Percentiles rank a stretch among this genome's conserved stretches.
These are phyloP conservation scores for Saturnispora sekii DNA, from an alignment of 805 yeast genomes.

Conservation along the genomic window DNA sequence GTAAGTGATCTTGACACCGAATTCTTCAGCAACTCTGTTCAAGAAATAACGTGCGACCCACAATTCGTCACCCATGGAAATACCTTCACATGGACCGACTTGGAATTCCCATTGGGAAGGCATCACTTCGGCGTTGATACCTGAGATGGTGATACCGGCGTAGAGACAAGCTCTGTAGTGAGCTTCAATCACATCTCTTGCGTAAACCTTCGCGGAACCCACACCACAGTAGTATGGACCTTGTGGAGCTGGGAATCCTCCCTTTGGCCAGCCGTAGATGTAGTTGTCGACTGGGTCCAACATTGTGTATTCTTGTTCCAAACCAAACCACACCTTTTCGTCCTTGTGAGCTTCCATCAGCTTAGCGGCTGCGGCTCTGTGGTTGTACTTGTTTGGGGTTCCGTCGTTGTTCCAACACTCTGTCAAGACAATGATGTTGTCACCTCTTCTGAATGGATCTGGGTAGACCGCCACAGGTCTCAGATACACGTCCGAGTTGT, in stretches of 20 bases:
- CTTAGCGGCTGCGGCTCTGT: constrained; percentile 94
- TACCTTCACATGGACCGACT: constrained; percentile 97
- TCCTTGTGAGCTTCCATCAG: constrained; percentile 84
- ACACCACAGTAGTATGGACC: constrained; percentile 99
- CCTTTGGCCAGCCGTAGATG: constrained; percentile 98
- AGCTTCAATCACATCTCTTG: constrained; percentile 97
- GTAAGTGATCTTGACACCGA: constrained; percentile 95
- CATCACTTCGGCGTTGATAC: constrained; percentile 99
- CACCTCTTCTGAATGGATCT: constrained; percentile 97
- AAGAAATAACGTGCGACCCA: constrained; percentile 93
- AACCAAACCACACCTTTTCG: constrained; percentile 91
- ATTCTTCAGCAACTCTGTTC: constrained; percentile 95
- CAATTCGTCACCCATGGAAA: constrained; percentile 92
- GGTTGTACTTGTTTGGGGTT: constrained; percentile 97
- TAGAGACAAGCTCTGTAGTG: constrained; percentile 97
- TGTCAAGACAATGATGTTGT: constrained; percentile 87
- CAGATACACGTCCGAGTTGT: constrained; percentile 88
- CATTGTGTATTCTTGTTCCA: constrained; percentile 97
- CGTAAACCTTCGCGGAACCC: constrained; percentile 96
- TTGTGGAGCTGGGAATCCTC: constrained; percentile 99
- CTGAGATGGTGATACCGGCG: constrained; percentile 84
- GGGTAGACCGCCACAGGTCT: constrained; percentile 94
- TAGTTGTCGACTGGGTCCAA: constrained; percentile 76
- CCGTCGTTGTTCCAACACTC: constrained; percentile 99
- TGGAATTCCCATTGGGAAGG: constrained; percentile 99